Percentiles rank a stretch among this genome's conserved stretches.
phyloP scores from a whole-genome alignment of 1,284 basidiomycete genomes.

The Termitomyces sp. region DNA sequence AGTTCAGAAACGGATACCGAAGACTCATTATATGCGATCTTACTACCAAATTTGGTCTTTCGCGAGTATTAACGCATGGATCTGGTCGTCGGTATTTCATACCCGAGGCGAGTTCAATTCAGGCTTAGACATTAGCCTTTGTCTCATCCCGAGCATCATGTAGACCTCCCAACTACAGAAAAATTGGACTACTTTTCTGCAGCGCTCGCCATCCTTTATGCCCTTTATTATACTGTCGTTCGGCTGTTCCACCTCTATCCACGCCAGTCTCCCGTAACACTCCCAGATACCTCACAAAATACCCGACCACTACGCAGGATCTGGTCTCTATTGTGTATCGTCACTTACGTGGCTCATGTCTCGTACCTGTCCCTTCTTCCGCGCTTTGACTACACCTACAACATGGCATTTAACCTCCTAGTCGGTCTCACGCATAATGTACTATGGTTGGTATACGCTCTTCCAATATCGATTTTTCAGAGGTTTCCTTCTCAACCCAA shows the following conservation, averaged over 20 bases:
- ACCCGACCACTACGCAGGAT: conserved; percentile 16
- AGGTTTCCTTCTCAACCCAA: conserved; percentile 51
- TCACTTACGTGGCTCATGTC: conserved; percentile 63
- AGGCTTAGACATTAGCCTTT: neutral
- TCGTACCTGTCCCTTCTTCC: conserved; percentile 74
- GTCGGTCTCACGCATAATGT: conserved; percentile 78
- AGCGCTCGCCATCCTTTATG: conserved; percentile 74
- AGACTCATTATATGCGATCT: conserved; percentile 61
- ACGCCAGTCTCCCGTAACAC: conserved; percentile 26
- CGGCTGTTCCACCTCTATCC: conserved; percentile 80
- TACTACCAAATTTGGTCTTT: conserved; percentile 71
- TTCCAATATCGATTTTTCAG: conserved; percentile 48
- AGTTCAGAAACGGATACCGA: conserved; percentile 45
- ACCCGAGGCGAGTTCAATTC: conserved; percentile 62
- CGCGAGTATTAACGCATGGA: conserved; percentile 87
- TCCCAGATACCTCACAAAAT: conserved; percentile 13
- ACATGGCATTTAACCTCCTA: conserved; percentile 82
- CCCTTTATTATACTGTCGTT: conserved; percentile 69
- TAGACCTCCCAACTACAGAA: conserved; percentile 84
- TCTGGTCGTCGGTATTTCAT: conserved; percentile 92
- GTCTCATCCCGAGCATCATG: conserved; percentile 6
- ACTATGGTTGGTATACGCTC: conserved; percentile 79
- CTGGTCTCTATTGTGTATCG: conserved; percentile 38
- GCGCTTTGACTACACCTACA: conserved; percentile 94
- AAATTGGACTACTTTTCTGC: conserved; percentile 96